Evolutionary conservation across 345 rosid genomes (phyloP), one percentile per base, ranked within the genome.

Genomic region (Cardamine resedifolia): DNA sequence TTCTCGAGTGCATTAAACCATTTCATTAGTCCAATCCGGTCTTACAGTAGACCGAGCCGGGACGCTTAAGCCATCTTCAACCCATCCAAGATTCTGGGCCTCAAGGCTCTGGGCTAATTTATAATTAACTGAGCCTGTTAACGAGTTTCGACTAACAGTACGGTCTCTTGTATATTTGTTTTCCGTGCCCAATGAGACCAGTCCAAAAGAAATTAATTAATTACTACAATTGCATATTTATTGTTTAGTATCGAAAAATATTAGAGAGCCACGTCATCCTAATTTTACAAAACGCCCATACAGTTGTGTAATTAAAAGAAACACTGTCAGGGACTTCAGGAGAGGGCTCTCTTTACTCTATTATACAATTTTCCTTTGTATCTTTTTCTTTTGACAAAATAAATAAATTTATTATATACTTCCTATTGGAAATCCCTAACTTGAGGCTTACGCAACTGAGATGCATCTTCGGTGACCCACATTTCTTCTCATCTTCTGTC

Each of bases 211-310:
- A 27, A 7, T 14, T 15, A 50, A 4, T 26, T 26, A 27, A n/a
- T n/a, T n/a, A n/a, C n/a, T n/a, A n/a, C n/a, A n/a, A n/a, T n/a
- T n/a, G n/a, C n/a, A n/a, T n/a, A n/a, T n/a, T 7, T 7, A 14
- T 5, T 55, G 31, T 31, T 15, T 55, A 31, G 41, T 47, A 50
- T 1, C 26, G 15, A 14, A 18, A 57, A 58, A 74, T 34, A 52
- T 30, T 7, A 53, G 28, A 65, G 65, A 75, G 82, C 86, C 86
- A 75, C 87, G 23, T 81, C 87, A 66, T 85, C 93, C 93, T 76
- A 66, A 30, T 75, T 63, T 36, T 71, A 67, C 81, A 85, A 88
- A 83, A 81, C 72, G 71, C 84, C 90, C 85, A 82, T 66, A 56
- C 39, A 67, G 67, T 0, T 15, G 45, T 53, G 31, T n/a, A n/a